Conservation (phyloP, 1,284 basidiomycete genomes). For the Sporisorium scitamineum region DNA sequence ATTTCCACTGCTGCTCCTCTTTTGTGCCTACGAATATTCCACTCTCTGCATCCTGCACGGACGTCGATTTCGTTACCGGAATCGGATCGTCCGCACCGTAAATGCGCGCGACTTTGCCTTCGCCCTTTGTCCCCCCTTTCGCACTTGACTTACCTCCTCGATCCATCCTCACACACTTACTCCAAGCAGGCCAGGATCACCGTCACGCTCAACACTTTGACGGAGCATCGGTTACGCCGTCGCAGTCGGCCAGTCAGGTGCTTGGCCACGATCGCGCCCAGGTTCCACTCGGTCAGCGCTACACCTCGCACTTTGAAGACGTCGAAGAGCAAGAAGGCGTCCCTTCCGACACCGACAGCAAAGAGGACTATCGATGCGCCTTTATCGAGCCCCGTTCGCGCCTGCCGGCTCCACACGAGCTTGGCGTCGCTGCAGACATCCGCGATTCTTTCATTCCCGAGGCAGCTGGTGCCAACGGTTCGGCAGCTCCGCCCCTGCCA, state of each 20-base stretch:
- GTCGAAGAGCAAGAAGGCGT: conserved; percentile 53
- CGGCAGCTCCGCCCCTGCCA: conserved; percentile 19
- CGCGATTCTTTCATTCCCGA: conserved; percentile 45
- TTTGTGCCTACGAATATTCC: no score
- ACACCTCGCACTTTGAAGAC: conserved; percentile 57
- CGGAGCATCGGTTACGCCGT: conserved; percentile 68
- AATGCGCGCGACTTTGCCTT: neutral
- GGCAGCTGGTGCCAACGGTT: conserved; percentile 19
- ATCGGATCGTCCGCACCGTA: conserved; percentile 1
- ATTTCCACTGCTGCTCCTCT: no score
- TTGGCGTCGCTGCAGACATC: conserved; percentile 46
- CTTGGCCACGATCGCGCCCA: conserved; percentile 49
- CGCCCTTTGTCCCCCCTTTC: conserved; percentile 7
- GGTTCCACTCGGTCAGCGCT: conserved; percentile 45
- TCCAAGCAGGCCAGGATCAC: conserved; percentile 20
- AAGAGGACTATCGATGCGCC: conserved; percentile 52
- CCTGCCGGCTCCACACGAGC: conserved; percentile 50
- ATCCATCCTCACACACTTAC: neutral
- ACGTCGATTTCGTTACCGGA: neutral
- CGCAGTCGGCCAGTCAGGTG: conserved; percentile 69
- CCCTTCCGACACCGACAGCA: conserved; percentile 53
- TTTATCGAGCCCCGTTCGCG: conserved; percentile 52
- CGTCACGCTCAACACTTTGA: conserved; percentile 54
- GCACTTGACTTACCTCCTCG: neutral
- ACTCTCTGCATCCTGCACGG: conserved; percentile 6